Conservation (phyloP, 768 basidiomycete species). For the Baorangia bicolor region DNA sequence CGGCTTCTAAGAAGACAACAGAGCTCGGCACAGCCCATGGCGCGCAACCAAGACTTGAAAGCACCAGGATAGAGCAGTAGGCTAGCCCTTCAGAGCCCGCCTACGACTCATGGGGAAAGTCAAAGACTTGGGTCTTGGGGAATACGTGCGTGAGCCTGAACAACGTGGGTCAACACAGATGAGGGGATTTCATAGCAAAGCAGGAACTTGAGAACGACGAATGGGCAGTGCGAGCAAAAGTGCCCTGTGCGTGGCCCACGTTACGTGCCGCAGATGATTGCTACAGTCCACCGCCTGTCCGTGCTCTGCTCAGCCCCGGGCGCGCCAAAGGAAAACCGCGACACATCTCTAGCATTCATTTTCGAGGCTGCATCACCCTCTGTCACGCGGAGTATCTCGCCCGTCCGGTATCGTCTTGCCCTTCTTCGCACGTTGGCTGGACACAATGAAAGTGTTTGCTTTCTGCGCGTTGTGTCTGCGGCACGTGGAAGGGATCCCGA, state of each 20-base stretch:
- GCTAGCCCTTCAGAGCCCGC: slow-evolving; percentile 10
- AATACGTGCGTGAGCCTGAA: slow-evolving; percentile 42
- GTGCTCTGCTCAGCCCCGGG: slow-evolving; percentile 41
- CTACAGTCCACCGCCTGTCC: slow-evolving; percentile 28
- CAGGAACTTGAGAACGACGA: slow-evolving; percentile 25
- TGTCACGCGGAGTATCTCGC: slow-evolving; percentile 35
- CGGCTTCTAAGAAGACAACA: slow-evolving; percentile 18
- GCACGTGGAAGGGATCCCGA: slow-evolving; percentile 47
- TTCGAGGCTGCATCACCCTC: slow-evolving; percentile 7
- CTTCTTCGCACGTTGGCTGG: slow-evolving; percentile 25
- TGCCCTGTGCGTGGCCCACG: slow-evolving; percentile 39
- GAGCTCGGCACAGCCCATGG: slow-evolving; percentile 46
- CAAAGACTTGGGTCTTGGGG: slow-evolving; percentile 42
- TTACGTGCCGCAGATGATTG: neutral
- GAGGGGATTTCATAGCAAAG: slow-evolving; percentile 2
- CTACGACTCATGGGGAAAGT: slow-evolving; percentile 35
- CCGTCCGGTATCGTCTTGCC: slow-evolving; percentile 54
- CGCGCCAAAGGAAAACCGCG: slow-evolving; percentile 38
- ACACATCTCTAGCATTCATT: slow-evolving; percentile 46
- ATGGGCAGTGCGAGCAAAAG: slow-evolving; percentile 27
- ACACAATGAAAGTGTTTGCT: slow-evolving; percentile 25
- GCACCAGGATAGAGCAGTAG: slow-evolving; percentile 48
- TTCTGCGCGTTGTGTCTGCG: slow-evolving; percentile 24
- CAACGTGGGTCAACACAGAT: slow-evolving; percentile 23
- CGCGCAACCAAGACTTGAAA: slow-evolving; percentile 48